Base-by-base conservation (phyloP, 805 yeast genomes). In the Saccharomyces kudriavzevii region DNA sequence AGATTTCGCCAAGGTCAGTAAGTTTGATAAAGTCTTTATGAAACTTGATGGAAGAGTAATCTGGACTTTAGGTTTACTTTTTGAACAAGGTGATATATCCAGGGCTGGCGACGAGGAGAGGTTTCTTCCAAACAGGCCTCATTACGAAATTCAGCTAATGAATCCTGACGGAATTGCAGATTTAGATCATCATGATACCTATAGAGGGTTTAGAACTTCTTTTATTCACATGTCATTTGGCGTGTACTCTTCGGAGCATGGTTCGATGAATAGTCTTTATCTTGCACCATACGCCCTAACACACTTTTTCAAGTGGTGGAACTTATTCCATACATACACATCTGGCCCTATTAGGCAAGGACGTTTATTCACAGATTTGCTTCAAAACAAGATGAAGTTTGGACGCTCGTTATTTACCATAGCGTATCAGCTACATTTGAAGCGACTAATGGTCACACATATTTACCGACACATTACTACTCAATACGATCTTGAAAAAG, bases 241-340 rank as follows among this genome's bases (percentile, higher is more conserved):
- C 5, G 68, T 72, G 25, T 63, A 58, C 49, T 66, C 74, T 13
- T 60, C 58, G 6, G 56, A 56, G 56, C 77, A 56, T 65, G 72
- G 53, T 67, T 68, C 77, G n/a, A 76, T 78, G 54, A 90, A 89
- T 65, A 74, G 88, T 4, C 76, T 85, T 4, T 89, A 89, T 64
- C 69, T 90, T 50, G 79, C 89, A 1, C 96, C 96, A 0, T 74
- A 76, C n/a, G 75, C 83, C 0, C 74, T 89, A 55, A 60, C 72
- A 0, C 92, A 85, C 58, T 89, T 90, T 69, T 76, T 80, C 58
- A 69, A 68, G 10, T 91, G 97, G 97, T 89, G 96, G 95, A 70
- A 73, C 35, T 74, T 86, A 56, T 90, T 90, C 67, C 77, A 81
- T 40, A 83, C 90, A n/a, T 83, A 83, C 54, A 76, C 86, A 59